Percentiles rank a stretch among this genome's conserved stretches.
Evolutionary conservation across 148 eudicot genomes (phyloP).

Genomic region (Rhododendron williamsianum): DNA sequence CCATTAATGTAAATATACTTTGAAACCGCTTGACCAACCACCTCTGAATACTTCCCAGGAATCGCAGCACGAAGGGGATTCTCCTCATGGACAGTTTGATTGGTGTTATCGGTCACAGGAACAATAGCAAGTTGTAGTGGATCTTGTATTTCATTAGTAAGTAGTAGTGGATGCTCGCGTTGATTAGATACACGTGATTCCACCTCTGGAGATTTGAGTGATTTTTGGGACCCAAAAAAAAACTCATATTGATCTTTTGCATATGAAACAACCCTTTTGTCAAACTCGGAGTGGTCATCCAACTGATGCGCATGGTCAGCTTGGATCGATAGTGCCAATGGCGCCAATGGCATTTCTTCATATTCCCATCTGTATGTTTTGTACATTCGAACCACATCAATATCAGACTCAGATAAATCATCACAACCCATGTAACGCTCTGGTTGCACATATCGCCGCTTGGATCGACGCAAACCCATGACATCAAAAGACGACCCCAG

Average conservation of each 20-base stretch:
- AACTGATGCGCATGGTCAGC: conserved; percentile 7
- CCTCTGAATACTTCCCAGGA: conserved; percentile 32
- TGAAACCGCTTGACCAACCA: conserved; percentile 24
- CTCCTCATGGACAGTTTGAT: conserved; percentile 25
- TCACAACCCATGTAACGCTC: conserved; percentile 80
- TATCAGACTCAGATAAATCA: conserved; percentile 41
- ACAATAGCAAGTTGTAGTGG: conserved; percentile 41
- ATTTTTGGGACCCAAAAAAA: conserved; percentile 9
- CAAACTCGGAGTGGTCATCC: neutral
- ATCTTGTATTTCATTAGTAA: conserved; percentile 16
- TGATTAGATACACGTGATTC: conserved; percentile 15
- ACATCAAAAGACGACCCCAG: conserved; percentile 25
- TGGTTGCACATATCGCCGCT: conserved; percentile 67
- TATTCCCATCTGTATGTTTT: conserved; percentile 43
- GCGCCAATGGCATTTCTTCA: conserved; percentile 33
- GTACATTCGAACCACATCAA: conserved; percentile 44
- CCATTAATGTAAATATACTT: conserved; percentile 22
- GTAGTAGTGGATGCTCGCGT: conserved; percentile 11
- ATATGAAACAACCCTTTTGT: conserved; percentile 19
- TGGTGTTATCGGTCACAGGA: conserved; percentile 29
- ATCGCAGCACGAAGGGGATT: conserved; percentile 44
- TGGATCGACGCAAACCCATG: conserved; percentile 69
- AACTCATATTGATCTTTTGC: conserved; percentile 23
- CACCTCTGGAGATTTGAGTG: conserved; percentile 19
- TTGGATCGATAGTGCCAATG: conserved; percentile 11